Base-by-base conservation (phyloP, 1,284 basidiomycete genomes). In the Leccinum cinnamomeum region DNA sequence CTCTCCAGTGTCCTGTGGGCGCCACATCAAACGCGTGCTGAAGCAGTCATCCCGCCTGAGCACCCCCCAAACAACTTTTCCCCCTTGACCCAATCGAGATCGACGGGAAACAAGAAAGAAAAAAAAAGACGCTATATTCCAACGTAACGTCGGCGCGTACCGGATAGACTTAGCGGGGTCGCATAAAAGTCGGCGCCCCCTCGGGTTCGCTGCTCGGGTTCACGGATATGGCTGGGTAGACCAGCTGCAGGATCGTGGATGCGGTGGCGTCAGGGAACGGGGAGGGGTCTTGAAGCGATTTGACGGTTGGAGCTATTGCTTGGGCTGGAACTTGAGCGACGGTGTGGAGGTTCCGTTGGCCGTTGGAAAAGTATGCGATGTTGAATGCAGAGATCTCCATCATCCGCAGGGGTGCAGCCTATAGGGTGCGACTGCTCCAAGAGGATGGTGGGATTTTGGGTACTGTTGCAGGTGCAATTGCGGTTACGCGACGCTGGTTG, bases 1-100 rank as follows among this genome's bases (percentile, higher is more conserved):
- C 70, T 91, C 90, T 1, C 90, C 89, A 0, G 70, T 70, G 4
- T 88, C 89, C 0, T 74, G 77, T 10, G 72, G 68, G 53, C 90
- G 79, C 90, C 90, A 92, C 90, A 92, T 92, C 64, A 91, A 62
- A 30, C 90, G 77, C 18, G 87, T 90, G 71, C 88, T 90, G 68
- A 90, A 92, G 66, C 90, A 91, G 59, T 82, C 79, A 30, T 44
- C 5, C 90, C 90, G 7, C 89, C 89, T 25, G 88, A 89, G 70
- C 89, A 91, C 16, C 82, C 90, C 90, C 89, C 90, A 68, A 88
- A 90, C 28, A 91, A 68, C 72, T 92, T 91, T 8, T 89, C 90
- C 11, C 81, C 89, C 58, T 81, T 78, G 10, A 89, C 89, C 80
- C 84, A 91, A 46, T 89, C 79, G 63, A 90, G 91, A 65, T 83